A percentile compares a stretch with the other conserved stretches of the same genome.
phyloP scores from a whole-genome alignment of 768 basidiomycete species.

The Tulasnella calospora region DNA sequence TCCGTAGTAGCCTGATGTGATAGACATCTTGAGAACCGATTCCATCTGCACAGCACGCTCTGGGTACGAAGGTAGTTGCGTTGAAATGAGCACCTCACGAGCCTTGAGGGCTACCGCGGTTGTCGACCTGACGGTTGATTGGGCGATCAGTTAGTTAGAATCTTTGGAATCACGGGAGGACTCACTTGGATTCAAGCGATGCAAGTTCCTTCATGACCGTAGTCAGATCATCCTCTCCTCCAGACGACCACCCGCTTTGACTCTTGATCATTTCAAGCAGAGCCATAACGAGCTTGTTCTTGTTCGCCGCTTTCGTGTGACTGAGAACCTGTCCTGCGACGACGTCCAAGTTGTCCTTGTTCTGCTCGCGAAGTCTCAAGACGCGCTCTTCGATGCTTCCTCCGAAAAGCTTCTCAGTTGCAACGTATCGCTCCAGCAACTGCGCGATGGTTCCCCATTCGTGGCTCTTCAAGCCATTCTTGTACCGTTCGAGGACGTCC shows the following conservation, averaged over 20 bases:
- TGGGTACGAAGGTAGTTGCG: conserved; percentile 95
- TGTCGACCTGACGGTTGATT: conserved; percentile 60
- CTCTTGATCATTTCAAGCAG: conserved; percentile 88
- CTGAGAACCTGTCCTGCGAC: conserved; percentile 84
- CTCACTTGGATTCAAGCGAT: conserved; percentile 80
- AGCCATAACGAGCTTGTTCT: conserved; percentile 79
- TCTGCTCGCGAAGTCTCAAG: conserved; percentile 79
- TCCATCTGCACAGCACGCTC: conserved; percentile 94
- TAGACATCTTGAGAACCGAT: conserved; percentile 80
- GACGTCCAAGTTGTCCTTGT: conserved; percentile 88
- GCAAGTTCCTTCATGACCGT: conserved; percentile 77
- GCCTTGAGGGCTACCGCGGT: conserved; percentile 78
- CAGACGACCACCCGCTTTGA: conserved; percentile 67
- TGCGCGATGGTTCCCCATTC: conserved; percentile 72
- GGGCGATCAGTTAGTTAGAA: background rate
- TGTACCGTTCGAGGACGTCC: conserved; percentile 73
- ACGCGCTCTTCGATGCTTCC: conserved; percentile 92
- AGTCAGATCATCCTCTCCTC: conserved; percentile 66
- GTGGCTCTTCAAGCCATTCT: conserved; percentile 78
- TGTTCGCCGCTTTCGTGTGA: conserved; percentile 92
- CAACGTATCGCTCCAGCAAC: conserved; percentile 72
- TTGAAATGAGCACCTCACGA: conserved; percentile 92
- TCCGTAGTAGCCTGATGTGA: conserved; percentile 84
- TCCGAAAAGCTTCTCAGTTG: conserved; percentile 87
- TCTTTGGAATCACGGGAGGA: conserved; percentile 23